Evolutionary conservation across 2,329 filamentous ascomycete genomes (phyloP).

Genomic region (Exserohilum turcica): DNA sequence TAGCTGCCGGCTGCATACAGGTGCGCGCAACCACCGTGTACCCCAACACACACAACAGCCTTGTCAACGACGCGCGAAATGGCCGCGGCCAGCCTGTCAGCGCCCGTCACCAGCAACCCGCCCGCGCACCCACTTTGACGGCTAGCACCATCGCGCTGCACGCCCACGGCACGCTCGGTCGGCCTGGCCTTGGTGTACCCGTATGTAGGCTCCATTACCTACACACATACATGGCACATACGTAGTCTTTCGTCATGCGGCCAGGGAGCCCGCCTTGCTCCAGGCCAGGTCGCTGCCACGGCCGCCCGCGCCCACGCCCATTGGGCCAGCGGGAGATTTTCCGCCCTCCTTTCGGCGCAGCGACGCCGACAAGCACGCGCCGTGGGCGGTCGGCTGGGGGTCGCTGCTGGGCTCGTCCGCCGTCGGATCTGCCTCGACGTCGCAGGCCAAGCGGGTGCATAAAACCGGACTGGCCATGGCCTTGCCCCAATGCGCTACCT

Average conservation of each 20-base stretch:
- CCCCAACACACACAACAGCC: slow-evolving; percentile 6
- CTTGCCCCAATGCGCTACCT: slow-evolving; percentile 31
- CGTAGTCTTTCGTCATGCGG: slow-evolving; percentile 40
- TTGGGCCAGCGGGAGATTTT: slow-evolving; percentile 38
- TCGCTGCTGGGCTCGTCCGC: slow-evolving; percentile 37
- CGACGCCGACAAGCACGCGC: slow-evolving; percentile 35
- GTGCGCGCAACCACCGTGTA: not conserved
- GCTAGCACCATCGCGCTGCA: too few species aligned
- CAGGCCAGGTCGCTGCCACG: slow-evolving; percentile 23
- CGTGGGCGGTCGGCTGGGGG: slow-evolving; percentile 22
- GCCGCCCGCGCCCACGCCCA: too few species aligned
- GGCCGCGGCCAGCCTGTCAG: not conserved
- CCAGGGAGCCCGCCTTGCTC: slow-evolving; percentile 35
- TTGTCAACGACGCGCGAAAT: slow-evolving; percentile 8
- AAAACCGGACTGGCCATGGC: slow-evolving; percentile 37
- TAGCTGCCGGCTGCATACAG: slow-evolving; percentile 1
- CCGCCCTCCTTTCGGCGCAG: slow-evolving; percentile 36
- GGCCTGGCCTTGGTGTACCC: too few species aligned
- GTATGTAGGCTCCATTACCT: too few species aligned
- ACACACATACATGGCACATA: slow-evolving; percentile 8
- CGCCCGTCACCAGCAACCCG: not conserved
- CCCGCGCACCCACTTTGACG: too few species aligned
- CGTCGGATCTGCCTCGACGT: slow-evolving; percentile 29
- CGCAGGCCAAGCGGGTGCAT: slow-evolving; percentile 37
- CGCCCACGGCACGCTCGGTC: too few species aligned